These are phyloP conservation scores for Helianthus tuberosus DNA, from an alignment of 129 eudicot species.

Conservation along the genomic window DNA sequence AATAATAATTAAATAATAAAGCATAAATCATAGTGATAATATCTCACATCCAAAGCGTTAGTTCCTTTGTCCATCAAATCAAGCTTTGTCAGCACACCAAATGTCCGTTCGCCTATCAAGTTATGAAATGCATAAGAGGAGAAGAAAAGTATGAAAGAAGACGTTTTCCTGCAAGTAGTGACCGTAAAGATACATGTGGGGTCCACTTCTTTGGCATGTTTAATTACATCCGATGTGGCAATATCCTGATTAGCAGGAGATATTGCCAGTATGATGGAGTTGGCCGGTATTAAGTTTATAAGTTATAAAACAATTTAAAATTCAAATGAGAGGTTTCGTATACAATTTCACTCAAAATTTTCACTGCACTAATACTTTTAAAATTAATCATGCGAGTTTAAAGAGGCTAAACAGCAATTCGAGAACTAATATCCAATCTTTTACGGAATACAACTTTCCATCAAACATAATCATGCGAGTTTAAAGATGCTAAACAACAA, in stretches of 20 bases:
- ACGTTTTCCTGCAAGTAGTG: not conserved
- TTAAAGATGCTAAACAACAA: no score
- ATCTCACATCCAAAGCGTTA: constrained; percentile 67
- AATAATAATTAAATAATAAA: not conserved
- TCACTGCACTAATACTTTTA: no score
- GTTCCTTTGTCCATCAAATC: constrained; percentile 83
- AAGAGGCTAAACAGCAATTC: no score
- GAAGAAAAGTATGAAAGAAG: not conserved
- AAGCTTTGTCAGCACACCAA: constrained; percentile 75
- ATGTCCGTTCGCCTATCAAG: constrained; percentile 61
- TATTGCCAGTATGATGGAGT: no score
- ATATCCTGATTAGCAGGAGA: no score
- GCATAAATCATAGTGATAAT: not conserved
- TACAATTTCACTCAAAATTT: not conserved
- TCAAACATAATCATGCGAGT: no score
- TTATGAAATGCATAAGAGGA: constrained; percentile 5
- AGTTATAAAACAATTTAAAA: not conserved
- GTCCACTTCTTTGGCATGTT: constrained; percentile 69
- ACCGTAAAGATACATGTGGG: constrained; percentile 48
- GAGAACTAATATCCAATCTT: no score
- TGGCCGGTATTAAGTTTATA: no score
- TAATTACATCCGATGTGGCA: constrained; percentile 75
- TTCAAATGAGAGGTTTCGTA: not conserved
- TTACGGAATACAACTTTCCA: no score
- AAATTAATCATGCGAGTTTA: no score